Evolutionary conservation across 1,284 basidiomycete species (phyloP), one percentile per base, ranked within the genome.

Genomic region (Fomes fomentarius): DNA sequence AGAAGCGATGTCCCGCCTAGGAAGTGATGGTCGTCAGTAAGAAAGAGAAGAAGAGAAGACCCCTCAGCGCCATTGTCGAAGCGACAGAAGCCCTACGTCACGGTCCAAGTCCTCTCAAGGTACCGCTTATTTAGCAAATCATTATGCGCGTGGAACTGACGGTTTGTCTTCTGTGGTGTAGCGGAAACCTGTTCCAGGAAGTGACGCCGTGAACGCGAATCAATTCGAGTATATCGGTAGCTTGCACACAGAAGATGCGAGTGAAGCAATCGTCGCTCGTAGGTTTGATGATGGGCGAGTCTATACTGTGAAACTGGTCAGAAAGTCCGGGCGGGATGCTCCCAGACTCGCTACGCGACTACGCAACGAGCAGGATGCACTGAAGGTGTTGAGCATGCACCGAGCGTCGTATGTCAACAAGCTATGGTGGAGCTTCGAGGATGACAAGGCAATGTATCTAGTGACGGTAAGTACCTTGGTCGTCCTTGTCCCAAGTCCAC

Each of bases 361-460:
- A 4, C 43, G 49, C 30, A 79, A 79, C 1, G 85, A 89, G 66
- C 81, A 86, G 64, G 71, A 73, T 34, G 82, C 89, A n/a, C 67
- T 91, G 43, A 82, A 81, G 59, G 79, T 82, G 66, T 68, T 83
- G 39, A 71, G 70, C 12, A 76, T 78, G 47, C 63, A 75, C 35
- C 68, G 68, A n/a, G 79, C 81, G 51, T 79, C 83, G 0, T 92
- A 90, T 69, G 72, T 89, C 46, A 76, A 82, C 4, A 76, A 74
- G 53, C 73, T 91, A 7, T 77, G 80, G 63, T 86, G 85, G 76
- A 79, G 80, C 30, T 89, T 91, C 64, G 81, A 85, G 47, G 84
- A 87, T 60, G 76, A 77, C 56, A 78, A 84, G 58, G 79, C 83
- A 56, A 76, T 87, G 33, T 87, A 83, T 60, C 68, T 84, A 14